Base-by-base conservation (phyloP, 768 basidiomycete genomes). In the Agaricus subrufescens region DNA sequence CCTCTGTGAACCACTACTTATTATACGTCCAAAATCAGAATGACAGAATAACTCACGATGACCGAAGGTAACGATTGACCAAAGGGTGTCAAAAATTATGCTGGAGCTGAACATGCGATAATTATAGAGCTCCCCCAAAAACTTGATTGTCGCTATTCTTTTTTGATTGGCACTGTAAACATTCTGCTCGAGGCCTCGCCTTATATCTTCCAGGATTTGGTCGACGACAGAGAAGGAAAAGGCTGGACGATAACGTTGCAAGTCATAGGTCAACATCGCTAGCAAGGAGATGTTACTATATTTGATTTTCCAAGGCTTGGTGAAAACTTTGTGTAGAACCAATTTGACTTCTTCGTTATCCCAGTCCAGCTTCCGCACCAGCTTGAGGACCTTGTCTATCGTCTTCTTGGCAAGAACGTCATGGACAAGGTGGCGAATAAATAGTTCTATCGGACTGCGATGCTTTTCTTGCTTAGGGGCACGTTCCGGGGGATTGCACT, bases 241-340 rank as follows among this genome's bases (percentile, higher is more conserved):
- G 2, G 87, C 84, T 9, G 94, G 88, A 61, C 92, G 92, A 69
- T 96, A 97, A 27, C 93, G 82, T 66, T 95, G 92, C 45, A 99
- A 76, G 66, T 98, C 97, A 65, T 95, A 95, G 2, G 95, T 89
- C 57, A 98, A 75, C 84, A 97, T 96, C 10, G 97, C 95, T 49
- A 98, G 76, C 29, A 97, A 78, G 54, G 86, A 82, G 63, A 99
- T 84, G 65, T 91, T 96, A 57, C 86, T 80, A 66, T 88, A 98
- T 65, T 94, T 96, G 72, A 98, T 82, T 68, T 98, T 98, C 94
- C 96, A 97, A 2, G 96, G 90, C 65, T 97, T 96, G n/a, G 91
- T 91, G 73, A 99, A 99, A 40, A 91, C 83, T 66, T 91, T 91
- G 73, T 88, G 85, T 6, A 98, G 76, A 25, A 81, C 82, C 27